These are phyloP conservation scores for Schizonepeta tenuifolia DNA, from an alignment of 257 asterid species.

Conservation along the genomic window DNA sequence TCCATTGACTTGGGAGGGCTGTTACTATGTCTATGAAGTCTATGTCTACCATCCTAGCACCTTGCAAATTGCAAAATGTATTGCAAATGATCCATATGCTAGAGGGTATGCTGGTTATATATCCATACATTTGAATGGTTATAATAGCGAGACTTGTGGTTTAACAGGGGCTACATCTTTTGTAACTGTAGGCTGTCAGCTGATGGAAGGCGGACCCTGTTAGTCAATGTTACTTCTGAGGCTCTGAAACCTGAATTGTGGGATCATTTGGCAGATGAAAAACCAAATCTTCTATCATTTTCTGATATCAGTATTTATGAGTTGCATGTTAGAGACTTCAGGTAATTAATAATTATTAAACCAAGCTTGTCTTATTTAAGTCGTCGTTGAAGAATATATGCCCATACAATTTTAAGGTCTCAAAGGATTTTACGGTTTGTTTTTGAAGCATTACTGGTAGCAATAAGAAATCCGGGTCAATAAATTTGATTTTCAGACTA, in stretches of 20 bases:
- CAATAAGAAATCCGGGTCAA: slow-evolving; percentile 13
- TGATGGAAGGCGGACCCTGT: slow-evolving; percentile 68
- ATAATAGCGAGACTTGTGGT: slow-evolving; percentile 22
- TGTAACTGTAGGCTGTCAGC: slow-evolving; percentile 74
- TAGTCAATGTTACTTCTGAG: slow-evolving; percentile 76
- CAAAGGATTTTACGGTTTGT: slow-evolving; percentile 1
- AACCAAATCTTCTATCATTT: slow-evolving; percentile 68
- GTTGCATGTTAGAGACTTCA: slow-evolving; percentile 96
- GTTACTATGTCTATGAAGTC: slow-evolving; percentile 91
- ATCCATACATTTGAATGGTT: slow-evolving; percentile 3
- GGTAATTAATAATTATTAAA: slow-evolving; percentile 49
- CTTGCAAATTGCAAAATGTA: slow-evolving; percentile 69
- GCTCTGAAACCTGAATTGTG: slow-evolving; percentile 84
- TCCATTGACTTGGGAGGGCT: slow-evolving; percentile 83
- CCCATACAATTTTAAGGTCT: not conserved
- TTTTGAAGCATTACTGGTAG: slow-evolving; percentile 16
- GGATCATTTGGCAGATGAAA: slow-evolving; percentile 75
- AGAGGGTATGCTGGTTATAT: slow-evolving; percentile 67
- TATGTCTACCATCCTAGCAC: slow-evolving; percentile 88
- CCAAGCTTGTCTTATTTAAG: slow-evolving; percentile 21
- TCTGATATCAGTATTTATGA: slow-evolving; percentile 90
- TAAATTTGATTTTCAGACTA: not conserved
- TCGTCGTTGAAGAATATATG: slow-evolving; percentile 14
- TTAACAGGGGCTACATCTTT: slow-evolving; percentile 27
- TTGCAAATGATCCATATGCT: slow-evolving; percentile 92